Conservation (phyloP, 2,329 filamentous ascomycete genomes). For the Fusarium penzigii region DNA sequence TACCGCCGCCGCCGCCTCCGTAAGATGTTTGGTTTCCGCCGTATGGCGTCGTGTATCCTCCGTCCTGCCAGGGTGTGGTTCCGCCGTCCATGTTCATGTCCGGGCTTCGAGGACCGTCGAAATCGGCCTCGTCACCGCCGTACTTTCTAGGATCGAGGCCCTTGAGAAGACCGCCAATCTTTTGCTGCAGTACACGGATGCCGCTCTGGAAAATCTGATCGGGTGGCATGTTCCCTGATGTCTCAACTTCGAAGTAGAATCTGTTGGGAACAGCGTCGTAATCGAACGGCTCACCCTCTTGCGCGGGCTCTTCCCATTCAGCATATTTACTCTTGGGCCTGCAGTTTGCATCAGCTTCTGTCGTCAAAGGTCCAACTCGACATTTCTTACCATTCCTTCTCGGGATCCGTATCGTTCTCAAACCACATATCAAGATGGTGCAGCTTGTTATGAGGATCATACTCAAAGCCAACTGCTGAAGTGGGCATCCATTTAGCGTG, state of each 20-base stretch:
- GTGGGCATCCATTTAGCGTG: slow-evolving; percentile 98
- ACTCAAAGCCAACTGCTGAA: slow-evolving; percentile 92
- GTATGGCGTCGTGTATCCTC: slow-evolving; percentile 68
- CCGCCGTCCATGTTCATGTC: slow-evolving; percentile 61
- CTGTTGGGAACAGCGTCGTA: slow-evolving; percentile 81
- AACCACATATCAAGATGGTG: slow-evolving; percentile 94
- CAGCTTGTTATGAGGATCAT: slow-evolving; percentile 96
- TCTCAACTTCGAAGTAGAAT: slow-evolving; percentile 95
- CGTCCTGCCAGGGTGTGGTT: slow-evolving; percentile 58
- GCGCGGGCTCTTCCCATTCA: slow-evolving; percentile 74
- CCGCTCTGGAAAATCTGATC: slow-evolving; percentile 87
- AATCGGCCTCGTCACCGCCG: slow-evolving; percentile 59
- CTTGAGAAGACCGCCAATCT: slow-evolving; percentile 78
- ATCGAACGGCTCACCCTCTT: slow-evolving; percentile 85
- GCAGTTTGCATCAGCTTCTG: slow-evolving; percentile 8
- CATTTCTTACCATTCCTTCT: slow-evolving; percentile 75
- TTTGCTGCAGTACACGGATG: slow-evolving; percentile 85
- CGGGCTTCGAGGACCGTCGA: slow-evolving; percentile 66
- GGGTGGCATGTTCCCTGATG: slow-evolving; percentile 82
- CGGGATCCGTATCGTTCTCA: slow-evolving; percentile 70
- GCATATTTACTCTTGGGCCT: slow-evolving; percentile 83
- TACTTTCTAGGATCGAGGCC: slow-evolving; percentile 49
- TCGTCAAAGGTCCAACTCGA: neutral
- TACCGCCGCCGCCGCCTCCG: slow-evolving; percentile 55
- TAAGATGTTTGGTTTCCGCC: slow-evolving; percentile 68